Base-by-base conservation (phyloP, 208 protist species). In the Wallacemonas sp. region DNA sequence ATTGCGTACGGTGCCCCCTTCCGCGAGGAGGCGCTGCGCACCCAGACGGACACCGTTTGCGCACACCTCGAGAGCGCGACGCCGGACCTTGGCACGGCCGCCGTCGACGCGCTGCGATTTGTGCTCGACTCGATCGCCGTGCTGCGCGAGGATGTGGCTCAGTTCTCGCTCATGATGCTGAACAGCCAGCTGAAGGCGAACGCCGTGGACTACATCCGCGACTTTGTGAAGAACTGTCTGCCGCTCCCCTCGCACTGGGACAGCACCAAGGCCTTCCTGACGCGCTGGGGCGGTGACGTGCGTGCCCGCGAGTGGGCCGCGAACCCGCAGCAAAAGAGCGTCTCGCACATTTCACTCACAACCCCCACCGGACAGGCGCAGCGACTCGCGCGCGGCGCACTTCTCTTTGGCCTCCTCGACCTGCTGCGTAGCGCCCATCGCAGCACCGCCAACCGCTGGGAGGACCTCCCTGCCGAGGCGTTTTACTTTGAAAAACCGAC, bases 401-500 rank as follows among this genome's bases (percentile, higher is more conserved):
- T 94, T 62, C 57, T 83, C 14, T 80, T 79, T 23, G 89, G 85
- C 11, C 49, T 74, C 18, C 38, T 91, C 18, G 78, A 87, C 39
- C 72, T 94, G 23, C 61, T 94, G 48, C 81, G 76, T 25, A 91
- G 84, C 61, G 79, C 74, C 32, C 54, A 70, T 38, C 57, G 72
- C 45, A 83, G 73, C 36, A 72, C 65, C 32, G 55, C 77, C 14
- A 71, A 90, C 71, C 83, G 89, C 25, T 94, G 89, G 86, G 77
- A 76, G 8, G 68, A 82, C 28, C 75, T 89, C 32, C 89, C 89
- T 10, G 70, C 73, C 10, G 86, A 94, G 67, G 76, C 77, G 18
- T 84, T 94, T 49, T 92, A 84, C 70, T 91, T 94, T 82, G 89
- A 94, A 50, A 91, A 91, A 74, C 46, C 69, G 31, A 55, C 82